Base-by-base conservation (phyloP, 2,329 filamentous ascomycete species). In the Aureobasidium namibiae region DNA sequence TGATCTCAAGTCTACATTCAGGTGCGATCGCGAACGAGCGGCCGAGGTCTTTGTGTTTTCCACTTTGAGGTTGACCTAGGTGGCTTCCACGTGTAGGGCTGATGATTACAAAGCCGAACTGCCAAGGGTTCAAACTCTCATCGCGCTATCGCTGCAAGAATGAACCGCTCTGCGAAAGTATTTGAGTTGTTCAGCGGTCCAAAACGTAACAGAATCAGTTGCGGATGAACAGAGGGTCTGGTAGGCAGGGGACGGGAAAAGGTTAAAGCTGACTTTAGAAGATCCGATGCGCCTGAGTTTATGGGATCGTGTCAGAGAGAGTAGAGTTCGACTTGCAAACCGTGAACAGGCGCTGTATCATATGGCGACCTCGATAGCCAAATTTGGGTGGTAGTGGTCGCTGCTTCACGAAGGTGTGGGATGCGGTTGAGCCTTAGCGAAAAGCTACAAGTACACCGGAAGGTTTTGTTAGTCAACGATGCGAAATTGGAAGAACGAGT, bases 401-500 rank as follows among this genome's bases (percentile, higher is more conserved):
- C 42, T 31, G n/a, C 45, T 39, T 39, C 36, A 23, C n/a, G 24
- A 54, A 44, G 38, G 26, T 11, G 14, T 53, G 36, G 10, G n/a
- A n/a, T n/a, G n/a, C n/a, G n/a, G n/a, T n/a, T n/a, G n/a, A n/a
- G n/a, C 14, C 49, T 53, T 53, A 36, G 36, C 49, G 24, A 16
- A 34, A 23, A 53, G 23, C 48, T 39, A 39, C 42, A 16, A 16
- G 36, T n/a, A 7, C 44, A 52, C 48, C 24, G 48, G 33, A 4
- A 52, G 24, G 14, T 41, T 21, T 5, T 39, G 29, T 26, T 23
- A 44, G 52, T 56, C 18, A 44, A 56, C 38, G 52, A n/a, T 29
- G 38, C 8, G 39, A 44, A n/a, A 56, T 56, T 44, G 52, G 26
- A 42, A 44, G 38, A 54, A 56, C 52, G 39, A 56, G 10, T 42